Percentiles rank a stretch among this genome's conserved stretches.
Evolutionary conservation across 1,284 basidiomycete species (phyloP).

Genomic region (Microbotryum scabiosae): DNA sequence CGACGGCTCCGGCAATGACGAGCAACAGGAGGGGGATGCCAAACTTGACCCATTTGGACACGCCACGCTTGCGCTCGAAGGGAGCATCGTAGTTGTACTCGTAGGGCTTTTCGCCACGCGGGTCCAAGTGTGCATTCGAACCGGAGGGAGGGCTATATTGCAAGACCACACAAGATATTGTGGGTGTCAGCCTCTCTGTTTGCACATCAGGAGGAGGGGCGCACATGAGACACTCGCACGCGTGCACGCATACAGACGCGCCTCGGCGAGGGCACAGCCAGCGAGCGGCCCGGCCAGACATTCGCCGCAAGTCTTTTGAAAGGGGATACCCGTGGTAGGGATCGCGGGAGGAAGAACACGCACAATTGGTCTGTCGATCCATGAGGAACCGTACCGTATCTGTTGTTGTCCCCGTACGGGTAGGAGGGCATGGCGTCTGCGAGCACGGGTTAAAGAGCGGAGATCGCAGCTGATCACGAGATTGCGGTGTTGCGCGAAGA

Average conservation of each 20-base stretch:
- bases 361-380: background rate
- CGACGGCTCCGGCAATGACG: constrained; percentile 24
- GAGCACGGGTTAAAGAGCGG: too few relatives aligned
- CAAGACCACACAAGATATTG: background rate
- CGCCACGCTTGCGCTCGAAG: background rate
- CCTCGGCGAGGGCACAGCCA: background rate
- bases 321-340: too few relatives aligned
- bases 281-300: background rate
- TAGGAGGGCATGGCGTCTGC: too few relatives aligned
- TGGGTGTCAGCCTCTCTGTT: background rate
- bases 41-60: constrained; percentile 12
- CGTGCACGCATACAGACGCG: background rate
- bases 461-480: too few relatives aligned
- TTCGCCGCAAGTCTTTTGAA: too few relatives aligned
- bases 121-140: background rate
- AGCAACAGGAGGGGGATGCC: constrained; percentile 4
- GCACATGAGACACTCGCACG: background rate
- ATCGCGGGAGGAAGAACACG: background rate
- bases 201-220: background rate
- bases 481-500: too few relatives aligned
- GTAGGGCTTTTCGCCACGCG: background rate
- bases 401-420: too few relatives aligned
- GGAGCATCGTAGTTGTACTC: background rate
- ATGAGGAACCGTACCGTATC: background rate
- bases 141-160: background rate